Conservation (phyloP, 1,139 yeast genomes). For the Sugiyamaella sp. region DNA sequence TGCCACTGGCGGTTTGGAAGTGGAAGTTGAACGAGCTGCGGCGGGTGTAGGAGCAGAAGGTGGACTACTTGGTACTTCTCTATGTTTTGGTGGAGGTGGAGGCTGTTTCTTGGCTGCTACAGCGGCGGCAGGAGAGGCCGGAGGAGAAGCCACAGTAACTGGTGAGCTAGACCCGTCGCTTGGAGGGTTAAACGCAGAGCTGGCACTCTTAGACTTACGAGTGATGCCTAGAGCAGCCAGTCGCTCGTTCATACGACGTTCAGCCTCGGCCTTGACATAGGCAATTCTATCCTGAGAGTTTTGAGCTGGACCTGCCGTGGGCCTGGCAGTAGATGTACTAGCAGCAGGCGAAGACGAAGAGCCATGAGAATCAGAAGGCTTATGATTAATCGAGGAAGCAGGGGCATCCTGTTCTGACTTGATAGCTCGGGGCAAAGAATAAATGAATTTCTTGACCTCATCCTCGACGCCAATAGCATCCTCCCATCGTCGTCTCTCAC, state of each 20-base stretch:
- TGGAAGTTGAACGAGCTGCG: too few relatives aligned
- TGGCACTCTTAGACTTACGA: conserved; percentile 41
- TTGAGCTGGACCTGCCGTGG: conserved; percentile 22
- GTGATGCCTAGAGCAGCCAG: conserved; percentile 82
- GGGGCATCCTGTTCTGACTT: not conserved
- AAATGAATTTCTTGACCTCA: conserved; percentile 66
- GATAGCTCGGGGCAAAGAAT: conserved; percentile 48
- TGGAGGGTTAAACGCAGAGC: conserved; percentile 34
- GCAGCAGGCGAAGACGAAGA: not conserved
- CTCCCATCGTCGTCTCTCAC: conserved; percentile 78
- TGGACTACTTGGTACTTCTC: conserved; percentile 18
- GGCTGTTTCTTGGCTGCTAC: conserved; percentile 24
- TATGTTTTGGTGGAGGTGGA: conserved; percentile 22
- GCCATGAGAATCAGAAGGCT: conserved; percentile 6
- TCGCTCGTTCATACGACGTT: conserved; percentile 84
- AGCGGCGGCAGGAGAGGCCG: conserved; percentile 25
- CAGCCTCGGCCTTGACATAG: conserved; percentile 87
- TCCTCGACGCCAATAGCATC: conserved; percentile 78
- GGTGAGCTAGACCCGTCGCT: conserved; percentile 21
- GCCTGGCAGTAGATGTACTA: conserved; percentile 21
- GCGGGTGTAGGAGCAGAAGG: conserved; percentile 23
- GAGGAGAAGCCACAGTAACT: conserved; percentile 22
- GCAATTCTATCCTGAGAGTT: conserved; percentile 59
- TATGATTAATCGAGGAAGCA: conserved; percentile 10
- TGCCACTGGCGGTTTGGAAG: too few relatives aligned